phyloP scores from a whole-genome alignment of 2,329 filamentous ascomycete species.

The Graphilbum sp. region DNA sequence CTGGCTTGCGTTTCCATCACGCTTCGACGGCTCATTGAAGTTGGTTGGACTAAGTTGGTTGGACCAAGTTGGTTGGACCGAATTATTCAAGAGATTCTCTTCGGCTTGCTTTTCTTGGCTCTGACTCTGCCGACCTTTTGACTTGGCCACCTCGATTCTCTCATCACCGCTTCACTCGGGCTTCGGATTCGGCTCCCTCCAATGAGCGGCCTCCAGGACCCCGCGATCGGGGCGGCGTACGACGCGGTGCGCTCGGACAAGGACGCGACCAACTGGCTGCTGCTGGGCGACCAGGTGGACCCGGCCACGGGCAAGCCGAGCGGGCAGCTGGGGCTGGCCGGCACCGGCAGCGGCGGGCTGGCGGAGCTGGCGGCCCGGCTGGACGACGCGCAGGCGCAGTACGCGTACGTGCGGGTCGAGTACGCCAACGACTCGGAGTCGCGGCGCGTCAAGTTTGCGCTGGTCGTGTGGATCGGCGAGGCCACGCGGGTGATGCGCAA shows the following conservation, averaged over 20 bases:
- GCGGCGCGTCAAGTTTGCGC: slow-evolving; percentile 50
- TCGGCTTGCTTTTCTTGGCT: slow-evolving; percentile 9
- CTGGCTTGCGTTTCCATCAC: no score
- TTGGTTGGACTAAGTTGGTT: no score
- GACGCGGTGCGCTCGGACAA: slow-evolving; percentile 52
- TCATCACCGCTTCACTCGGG: no score
- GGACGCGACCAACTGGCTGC: slow-evolving; percentile 48
- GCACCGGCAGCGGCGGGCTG: slow-evolving; percentile 44
- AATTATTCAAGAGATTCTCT: slow-evolving; percentile 25
- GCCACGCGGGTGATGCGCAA: slow-evolving; percentile 52
- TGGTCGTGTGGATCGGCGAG: slow-evolving; percentile 53
- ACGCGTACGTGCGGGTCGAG: slow-evolving; percentile 49
- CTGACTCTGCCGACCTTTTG: slow-evolving; percentile 3
- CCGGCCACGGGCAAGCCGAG: slow-evolving; percentile 40
- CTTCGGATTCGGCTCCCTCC: no score
- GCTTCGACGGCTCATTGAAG: no score
- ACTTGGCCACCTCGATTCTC: neutral
- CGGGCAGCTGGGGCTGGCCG: slow-evolving; percentile 34
- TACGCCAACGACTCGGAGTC: slow-evolving; percentile 57
- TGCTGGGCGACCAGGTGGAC: slow-evolving; percentile 42
- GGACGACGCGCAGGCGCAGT: slow-evolving; percentile 44
- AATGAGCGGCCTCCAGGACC: slow-evolving; percentile 40
- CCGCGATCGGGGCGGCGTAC: slow-evolving; percentile 48
- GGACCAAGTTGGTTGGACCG: no score
- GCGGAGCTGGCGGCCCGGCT: slow-evolving; percentile 38